Conservation (phyloP, 2,329 filamentous ascomycete species). For the Coniochaeta sp. region DNA sequence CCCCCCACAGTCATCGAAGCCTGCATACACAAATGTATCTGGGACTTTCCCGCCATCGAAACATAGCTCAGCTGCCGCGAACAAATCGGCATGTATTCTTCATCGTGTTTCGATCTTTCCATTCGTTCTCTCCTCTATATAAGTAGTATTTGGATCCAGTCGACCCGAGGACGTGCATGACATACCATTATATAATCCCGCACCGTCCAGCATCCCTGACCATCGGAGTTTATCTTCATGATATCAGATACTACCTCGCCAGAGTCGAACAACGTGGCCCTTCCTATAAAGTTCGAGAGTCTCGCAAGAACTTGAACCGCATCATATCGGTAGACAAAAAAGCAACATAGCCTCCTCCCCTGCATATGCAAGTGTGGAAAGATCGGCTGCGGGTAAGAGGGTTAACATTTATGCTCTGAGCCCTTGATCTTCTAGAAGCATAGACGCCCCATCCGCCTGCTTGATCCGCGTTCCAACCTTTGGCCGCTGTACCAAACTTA, state of each 20-base stretch:
- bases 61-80: background rate
- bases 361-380: background rate
- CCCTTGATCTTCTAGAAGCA: slow-evolving; percentile 4
- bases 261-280: background rate
- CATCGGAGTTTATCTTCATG: background rate
- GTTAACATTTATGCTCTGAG: slow-evolving; percentile 5
- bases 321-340: background rate
- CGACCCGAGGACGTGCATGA: background rate
- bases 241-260: background rate
- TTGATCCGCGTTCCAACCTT: slow-evolving; percentile 8
- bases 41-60: background rate
- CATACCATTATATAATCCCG: background rate
- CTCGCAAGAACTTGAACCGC: background rate
- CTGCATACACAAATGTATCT: background rate
- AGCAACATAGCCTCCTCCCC: background rate
- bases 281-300: background rate
- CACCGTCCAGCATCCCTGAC: background rate
- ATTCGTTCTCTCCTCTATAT: background rate
- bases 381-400: background rate
- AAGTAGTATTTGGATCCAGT: background rate
- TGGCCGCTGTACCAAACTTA: background rate
- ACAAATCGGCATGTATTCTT: background rate
- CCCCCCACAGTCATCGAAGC: background rate
- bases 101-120: background rate
- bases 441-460: slow-evolving; percentile 3